Percentiles rank a stretch among this genome's conserved stretches.
Evolutionary conservation across 768 basidiomycete genomes (phyloP).

Genomic region (Lyophyllum shimeji): DNA sequence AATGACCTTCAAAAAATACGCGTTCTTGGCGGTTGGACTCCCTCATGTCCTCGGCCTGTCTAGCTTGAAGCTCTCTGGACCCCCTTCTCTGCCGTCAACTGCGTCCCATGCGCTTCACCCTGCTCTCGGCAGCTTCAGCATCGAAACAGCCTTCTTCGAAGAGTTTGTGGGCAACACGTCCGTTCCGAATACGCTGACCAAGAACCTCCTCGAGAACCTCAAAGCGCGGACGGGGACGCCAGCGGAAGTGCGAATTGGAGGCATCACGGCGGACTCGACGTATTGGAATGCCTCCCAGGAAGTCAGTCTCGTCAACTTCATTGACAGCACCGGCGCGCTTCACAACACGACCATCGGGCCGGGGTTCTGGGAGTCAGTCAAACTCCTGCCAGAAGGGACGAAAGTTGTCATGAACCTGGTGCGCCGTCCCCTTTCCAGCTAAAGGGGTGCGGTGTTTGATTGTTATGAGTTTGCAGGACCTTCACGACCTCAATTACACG

Average conservation of each 20-base stretch:
- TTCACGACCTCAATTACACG: constrained; percentile 41
- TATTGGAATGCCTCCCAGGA: constrained; percentile 44
- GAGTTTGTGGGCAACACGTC: constrained; percentile 47
- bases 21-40: not conserved
- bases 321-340: constrained; percentile 41
- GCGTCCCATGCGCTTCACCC: constrained; percentile 45
- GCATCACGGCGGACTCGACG: constrained; percentile 55
- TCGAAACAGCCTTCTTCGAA: constrained; percentile 55
- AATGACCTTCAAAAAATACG: not conserved
- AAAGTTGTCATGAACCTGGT: constrained; percentile 48
- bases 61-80: constrained; percentile 36
- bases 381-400: constrained; percentile 44
- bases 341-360: constrained; percentile 53
- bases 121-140: constrained; percentile 50
- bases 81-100: constrained; percentile 38
- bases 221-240: constrained; percentile 43
- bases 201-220: constrained; percentile 45
- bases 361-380: constrained; percentile 47
- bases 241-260: constrained; percentile 49
- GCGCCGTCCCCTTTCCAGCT: constrained; percentile 7
- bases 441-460: not conserved
- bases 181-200: constrained; percentile 41
- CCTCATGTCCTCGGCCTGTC: constrained; percentile 8
- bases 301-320: constrained; percentile 41
- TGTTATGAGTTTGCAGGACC: constrained; percentile 31